A percentile compares a stretch with the other conserved stretches of the same genome.
These are phyloP conservation scores for Phytomonas francai DNA, from an alignment of 208 protist species.

Conservation along the genomic window DNA sequence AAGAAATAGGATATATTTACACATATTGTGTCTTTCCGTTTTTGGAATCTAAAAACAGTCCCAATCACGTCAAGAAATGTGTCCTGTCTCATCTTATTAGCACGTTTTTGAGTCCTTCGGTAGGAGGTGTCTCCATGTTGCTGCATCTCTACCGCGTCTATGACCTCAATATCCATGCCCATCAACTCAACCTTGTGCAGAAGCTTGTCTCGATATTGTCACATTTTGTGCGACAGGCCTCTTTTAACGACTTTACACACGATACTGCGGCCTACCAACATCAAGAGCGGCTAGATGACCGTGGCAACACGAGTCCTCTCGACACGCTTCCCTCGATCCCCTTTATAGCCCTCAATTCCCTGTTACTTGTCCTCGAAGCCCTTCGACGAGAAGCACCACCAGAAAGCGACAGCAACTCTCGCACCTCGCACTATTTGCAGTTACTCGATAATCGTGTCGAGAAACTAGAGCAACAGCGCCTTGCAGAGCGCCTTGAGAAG, in stretches of 20 bases:
- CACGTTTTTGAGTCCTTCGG: constrained; percentile 39
- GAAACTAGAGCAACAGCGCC: constrained; percentile 75
- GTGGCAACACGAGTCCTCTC: background rate
- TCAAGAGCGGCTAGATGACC: background rate
- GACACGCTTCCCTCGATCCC: background rate
- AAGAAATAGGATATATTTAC: constrained; percentile 92
- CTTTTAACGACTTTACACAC: constrained; percentile 24
- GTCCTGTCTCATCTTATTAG: constrained; percentile 76
- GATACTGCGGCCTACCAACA: constrained; percentile 4
- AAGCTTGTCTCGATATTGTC: constrained; percentile 69
- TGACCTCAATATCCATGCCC: constrained; percentile 73
- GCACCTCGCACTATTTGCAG: constrained; percentile 20
- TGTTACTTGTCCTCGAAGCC: constrained; percentile 55
- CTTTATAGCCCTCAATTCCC: constrained; percentile 60
- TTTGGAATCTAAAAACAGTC: constrained; percentile 86
- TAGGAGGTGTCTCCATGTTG: constrained; percentile 29
- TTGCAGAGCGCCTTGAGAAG: constrained; percentile 68
- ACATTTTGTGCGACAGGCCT: constrained; percentile 59
- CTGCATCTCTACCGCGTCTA: constrained; percentile 69
- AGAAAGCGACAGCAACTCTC: constrained; percentile 26
- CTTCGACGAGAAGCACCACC: constrained; percentile 40
- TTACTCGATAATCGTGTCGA: constrained; percentile 38
- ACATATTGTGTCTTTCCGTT: constrained; percentile 85
- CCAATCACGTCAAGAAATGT: constrained; percentile 76
- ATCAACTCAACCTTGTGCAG: constrained; percentile 77